These are phyloP conservation scores for Metahyphopichia silvanorum DNA, from an alignment of 805 yeast genomes.

Conservation along the genomic window DNA sequence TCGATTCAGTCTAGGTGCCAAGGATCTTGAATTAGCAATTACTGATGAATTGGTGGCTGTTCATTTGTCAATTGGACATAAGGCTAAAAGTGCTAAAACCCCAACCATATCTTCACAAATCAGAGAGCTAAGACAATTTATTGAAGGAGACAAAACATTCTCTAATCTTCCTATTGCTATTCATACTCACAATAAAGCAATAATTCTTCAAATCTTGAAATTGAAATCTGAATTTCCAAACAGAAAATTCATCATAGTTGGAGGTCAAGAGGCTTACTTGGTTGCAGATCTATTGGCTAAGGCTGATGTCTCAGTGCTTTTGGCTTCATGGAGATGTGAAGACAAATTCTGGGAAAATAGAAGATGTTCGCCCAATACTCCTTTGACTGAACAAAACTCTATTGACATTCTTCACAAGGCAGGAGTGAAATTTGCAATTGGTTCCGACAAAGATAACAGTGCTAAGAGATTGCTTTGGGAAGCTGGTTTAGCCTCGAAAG, in stretches of 20 bases:
- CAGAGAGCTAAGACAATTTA: conserved; percentile 1
- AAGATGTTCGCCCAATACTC: conserved; percentile 6
- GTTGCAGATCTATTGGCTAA: conserved; percentile 3
- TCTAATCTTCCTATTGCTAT: conserved; percentile 2
- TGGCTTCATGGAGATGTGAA: conserved; percentile 5
- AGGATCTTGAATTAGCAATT: not conserved
- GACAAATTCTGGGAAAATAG: conserved; percentile 6
- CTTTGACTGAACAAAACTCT: conserved; percentile 3
- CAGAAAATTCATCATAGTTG: conserved; percentile 2
- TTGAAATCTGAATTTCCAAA: conserved; percentile 1
- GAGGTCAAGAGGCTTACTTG: conserved; percentile 6
- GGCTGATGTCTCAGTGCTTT: conserved; percentile 2
- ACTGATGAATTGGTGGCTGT: conserved; percentile 2
- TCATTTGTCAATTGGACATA: conserved; percentile 3
- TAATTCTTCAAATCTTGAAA: conserved; percentile 3
- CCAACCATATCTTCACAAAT: conserved; percentile 4
- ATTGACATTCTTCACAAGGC: conserved; percentile 4
- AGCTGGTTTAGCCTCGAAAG: conserved; percentile 5
- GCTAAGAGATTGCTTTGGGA: conserved; percentile 5
- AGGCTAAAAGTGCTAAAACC: conserved; percentile 2
- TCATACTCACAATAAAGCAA: conserved; percentile 5
- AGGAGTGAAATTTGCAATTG: conserved; percentile 5
- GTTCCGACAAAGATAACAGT: conserved; percentile 3
- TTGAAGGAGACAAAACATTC: not conserved
- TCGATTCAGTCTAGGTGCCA: conserved; percentile 3